phyloP scores from a whole-genome alignment of 176 grass and related monocot species.

The Carex cristatella region DNA sequence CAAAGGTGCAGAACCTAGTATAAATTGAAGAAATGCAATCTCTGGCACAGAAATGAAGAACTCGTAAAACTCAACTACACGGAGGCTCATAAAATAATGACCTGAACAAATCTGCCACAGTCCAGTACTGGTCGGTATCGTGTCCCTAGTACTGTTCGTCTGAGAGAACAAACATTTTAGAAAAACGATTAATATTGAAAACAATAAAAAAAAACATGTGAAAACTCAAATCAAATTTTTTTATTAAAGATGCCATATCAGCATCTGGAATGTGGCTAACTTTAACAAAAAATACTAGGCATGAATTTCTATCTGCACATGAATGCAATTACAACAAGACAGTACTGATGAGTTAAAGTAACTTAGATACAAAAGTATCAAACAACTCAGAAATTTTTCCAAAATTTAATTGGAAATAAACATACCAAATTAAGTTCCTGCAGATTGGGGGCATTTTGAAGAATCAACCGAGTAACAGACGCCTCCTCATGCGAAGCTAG shows the following conservation, averaged over 20 bases:
- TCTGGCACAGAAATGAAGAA: not conserved
- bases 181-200: not conserved
- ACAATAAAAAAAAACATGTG: not conserved
- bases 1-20: slow-evolving; percentile 2
- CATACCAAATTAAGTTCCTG: slow-evolving; percentile 8
- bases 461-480: not conserved
- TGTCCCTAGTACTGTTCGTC: not conserved
- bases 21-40: slow-evolving; percentile 6
- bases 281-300: not conserved
- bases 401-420: not conserved
- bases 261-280: not conserved
- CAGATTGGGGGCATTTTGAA: slow-evolving; percentile 7
- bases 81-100: slow-evolving; percentile 4
- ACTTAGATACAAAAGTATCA: not conserved
- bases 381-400: not conserved
- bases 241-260: not conserved
- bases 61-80: not conserved
- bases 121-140: not conserved
- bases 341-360: not conserved
- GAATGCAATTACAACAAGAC: not conserved
- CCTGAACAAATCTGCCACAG: not conserved
- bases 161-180: not conserved
- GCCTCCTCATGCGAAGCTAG: slow-evolving; percentile 8
- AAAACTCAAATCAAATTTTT: not conserved
- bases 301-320: not conserved